Percentiles rank a stretch among this genome's conserved stretches.
phyloP scores from a whole-genome alignment of 345 rosid genomes.

The Euclidium syriacum region DNA sequence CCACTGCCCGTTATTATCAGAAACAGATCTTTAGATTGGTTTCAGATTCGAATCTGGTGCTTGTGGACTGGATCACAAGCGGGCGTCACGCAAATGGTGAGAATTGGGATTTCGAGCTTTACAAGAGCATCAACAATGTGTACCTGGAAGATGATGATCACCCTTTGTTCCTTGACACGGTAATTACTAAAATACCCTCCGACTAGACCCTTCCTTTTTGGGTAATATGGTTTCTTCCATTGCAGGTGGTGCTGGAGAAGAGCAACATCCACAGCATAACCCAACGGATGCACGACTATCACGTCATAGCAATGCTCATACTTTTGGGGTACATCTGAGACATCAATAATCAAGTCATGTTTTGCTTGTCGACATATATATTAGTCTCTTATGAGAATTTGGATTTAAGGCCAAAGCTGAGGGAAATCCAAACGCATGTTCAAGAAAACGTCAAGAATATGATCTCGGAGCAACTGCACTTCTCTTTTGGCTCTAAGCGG shows the following conservation, averaged over 20 bases:
- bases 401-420: constrained; percentile 55
- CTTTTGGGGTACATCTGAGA: constrained; percentile 52
- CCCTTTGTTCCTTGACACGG: constrained; percentile 80
- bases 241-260: constrained; percentile 68
- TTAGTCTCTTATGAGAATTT: neutral
- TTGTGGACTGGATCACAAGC: constrained; percentile 95
- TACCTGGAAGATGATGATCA: constrained; percentile 44
- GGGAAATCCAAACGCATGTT: constrained; percentile 54
- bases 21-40: constrained; percentile 68
- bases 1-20: constrained; percentile 80
- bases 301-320: constrained; percentile 79
- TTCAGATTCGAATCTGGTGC: constrained; percentile 61
- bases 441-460: constrained; percentile 73
- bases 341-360: neutral
- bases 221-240: neutral
- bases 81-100: constrained; percentile 91
- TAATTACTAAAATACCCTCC: constrained; percentile 19
- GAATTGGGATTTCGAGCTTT: constrained; percentile 81
- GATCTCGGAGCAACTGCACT: constrained; percentile 66
- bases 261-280: constrained; percentile 39
- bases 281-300: constrained; percentile 70
- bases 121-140: constrained; percentile 78
- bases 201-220: neutral
- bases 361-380: neutral
- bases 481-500: constrained; percentile 36